Conservation (phyloP, 2,329 filamentous ascomycete genomes). For the Colletotrichum graminicola region DNA sequence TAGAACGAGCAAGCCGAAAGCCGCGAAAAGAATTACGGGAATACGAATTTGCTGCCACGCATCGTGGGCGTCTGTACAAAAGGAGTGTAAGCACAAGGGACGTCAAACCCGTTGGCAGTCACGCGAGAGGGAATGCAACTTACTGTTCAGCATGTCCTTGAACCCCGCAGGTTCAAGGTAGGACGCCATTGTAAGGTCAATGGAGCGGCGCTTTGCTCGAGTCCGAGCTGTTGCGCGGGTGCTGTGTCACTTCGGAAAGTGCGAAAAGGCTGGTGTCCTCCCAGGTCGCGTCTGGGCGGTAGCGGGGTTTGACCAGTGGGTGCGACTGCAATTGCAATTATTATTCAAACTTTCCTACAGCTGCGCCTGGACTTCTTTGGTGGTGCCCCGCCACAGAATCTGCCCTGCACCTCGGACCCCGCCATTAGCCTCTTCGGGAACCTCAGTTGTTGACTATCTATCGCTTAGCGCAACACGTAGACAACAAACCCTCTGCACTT, state of each 20-base stretch:
- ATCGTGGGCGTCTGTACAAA: conserved; percentile 37
- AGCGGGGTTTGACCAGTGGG: conserved; percentile 33
- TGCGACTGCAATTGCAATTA: conserved; percentile 36
- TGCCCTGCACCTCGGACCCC: conserved; percentile 38
- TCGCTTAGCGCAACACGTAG: neutral
- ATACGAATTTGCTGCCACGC: conserved; percentile 42
- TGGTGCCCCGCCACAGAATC: conserved; percentile 39
- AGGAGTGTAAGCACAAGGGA: conserved; percentile 4
- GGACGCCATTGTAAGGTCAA: conserved; percentile 23
- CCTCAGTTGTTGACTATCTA: conserved; percentile 3
- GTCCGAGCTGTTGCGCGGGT: conserved; percentile 19
- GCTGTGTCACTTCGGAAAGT: conserved; percentile 20
- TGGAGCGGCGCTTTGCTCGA: conserved; percentile 28
- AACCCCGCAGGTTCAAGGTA: conserved; percentile 18
- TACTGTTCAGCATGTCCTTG: conserved; percentile 32
- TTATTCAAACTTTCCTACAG: conserved; percentile 32
- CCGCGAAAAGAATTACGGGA: conserved; percentile 38
- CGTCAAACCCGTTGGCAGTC: conserved; percentile 5
- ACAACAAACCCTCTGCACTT: neutral
- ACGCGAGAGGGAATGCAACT: neutral
- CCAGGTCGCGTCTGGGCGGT: conserved; percentile 11
- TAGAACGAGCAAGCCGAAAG: conserved; percentile 34
- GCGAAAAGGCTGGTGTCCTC: conserved; percentile 8
- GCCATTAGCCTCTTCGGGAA: conserved; percentile 37
- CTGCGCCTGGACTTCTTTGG: conserved; percentile 14